Evolutionary conservation across 208 protist species (phyloP), one percentile per base, ranked within the genome.

Genomic region (Balamuthia mandrillaris): DNA sequence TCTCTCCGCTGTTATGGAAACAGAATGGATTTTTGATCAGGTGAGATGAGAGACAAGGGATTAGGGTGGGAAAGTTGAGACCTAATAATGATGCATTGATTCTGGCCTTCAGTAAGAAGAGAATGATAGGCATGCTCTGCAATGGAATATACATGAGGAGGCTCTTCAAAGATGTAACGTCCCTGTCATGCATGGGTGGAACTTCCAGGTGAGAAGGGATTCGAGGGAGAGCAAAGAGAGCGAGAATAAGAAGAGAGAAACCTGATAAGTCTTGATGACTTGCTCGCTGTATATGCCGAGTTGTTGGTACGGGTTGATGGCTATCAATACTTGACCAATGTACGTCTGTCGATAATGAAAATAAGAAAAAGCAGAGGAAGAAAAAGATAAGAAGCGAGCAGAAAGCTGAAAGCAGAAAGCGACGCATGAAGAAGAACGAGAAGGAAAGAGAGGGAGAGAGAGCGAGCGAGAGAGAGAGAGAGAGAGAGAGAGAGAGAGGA

Each of bases 1-100:
- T 96, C 87, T 98, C 97, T 41, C 97, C 97, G 6, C 94, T 88
- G 68, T 31, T n/a, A n/a, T n/a, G n/a, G n/a, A n/a, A n/a, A n/a
- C n/a, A n/a, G n/a, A n/a, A n/a, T n/a, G n/a, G n/a, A n/a, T n/a
- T n/a, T n/a, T n/a, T n/a, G n/a, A n/a, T n/a, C n/a, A n/a, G n/a
- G n/a, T n/a, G n/a, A n/a, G n/a, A n/a, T n/a, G n/a, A n/a, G n/a
- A n/a, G n/a, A n/a, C n/a, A n/a, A n/a, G n/a, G n/a, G n/a, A n/a
- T n/a, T n/a, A n/a, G n/a, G n/a, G n/a, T n/a, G n/a, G n/a, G n/a
- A n/a, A n/a, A n/a, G n/a, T n/a, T n/a, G n/a, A n/a, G n/a, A 91
- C 89, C 56, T 96, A 47, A 97, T 97, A 79, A 97, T 97, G 58
- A 97, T 90, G 68, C 94, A 96, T 87, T 97, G 95, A 75, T 95